Percentiles rank a stretch among this genome's conserved stretches.
These are phyloP conservation scores for Discostella pseudostelligera DNA, from an alignment of 108 stramenopile species.

Conservation along the genomic window DNA sequence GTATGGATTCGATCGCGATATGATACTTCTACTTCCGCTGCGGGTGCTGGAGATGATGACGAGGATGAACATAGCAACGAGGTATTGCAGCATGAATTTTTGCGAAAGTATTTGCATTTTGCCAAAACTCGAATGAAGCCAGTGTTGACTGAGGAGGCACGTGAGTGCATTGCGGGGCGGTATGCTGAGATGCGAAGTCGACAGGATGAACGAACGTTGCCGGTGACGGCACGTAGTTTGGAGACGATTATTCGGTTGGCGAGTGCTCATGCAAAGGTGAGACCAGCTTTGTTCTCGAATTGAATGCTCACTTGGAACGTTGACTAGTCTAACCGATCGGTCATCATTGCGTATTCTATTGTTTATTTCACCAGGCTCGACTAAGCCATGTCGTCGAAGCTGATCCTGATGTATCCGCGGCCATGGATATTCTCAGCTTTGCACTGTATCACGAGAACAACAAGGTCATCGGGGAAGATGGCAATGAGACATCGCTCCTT, in stretches of 20 bases:
- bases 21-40: conserved; percentile 6
- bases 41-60: conserved; percentile 32
- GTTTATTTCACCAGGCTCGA: conserved; percentile 50
- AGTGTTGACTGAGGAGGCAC: conserved; percentile 88
- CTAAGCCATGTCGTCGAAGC: conserved; percentile 70
- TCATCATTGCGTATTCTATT: neutral
- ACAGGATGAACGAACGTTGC: conserved; percentile 86
- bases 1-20: conserved; percentile 71
- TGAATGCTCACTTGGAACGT: neutral
- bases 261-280: conserved; percentile 95
- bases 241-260: conserved; percentile 98
- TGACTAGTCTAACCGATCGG: neutral
- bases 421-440: conserved; percentile 88
- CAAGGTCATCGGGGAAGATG: conserved; percentile 24
- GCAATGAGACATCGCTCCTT: neutral
- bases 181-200: conserved; percentile 96
- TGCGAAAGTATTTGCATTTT: conserved; percentile 97
- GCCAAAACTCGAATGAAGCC: conserved; percentile 93
- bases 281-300: conserved; percentile 24
- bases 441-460: conserved; percentile 85
- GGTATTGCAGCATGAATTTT: conserved; percentile 90
- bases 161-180: conserved; percentile 92
- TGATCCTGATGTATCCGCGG: conserved; percentile 70
- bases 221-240: conserved; percentile 96
- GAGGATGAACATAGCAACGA: conserved; percentile 71